Evolutionary conservation across 1,284 basidiomycete genomes (phyloP), one percentile per base, ranked within the genome.

Genomic region (Ceratobasidium sp.): DNA sequence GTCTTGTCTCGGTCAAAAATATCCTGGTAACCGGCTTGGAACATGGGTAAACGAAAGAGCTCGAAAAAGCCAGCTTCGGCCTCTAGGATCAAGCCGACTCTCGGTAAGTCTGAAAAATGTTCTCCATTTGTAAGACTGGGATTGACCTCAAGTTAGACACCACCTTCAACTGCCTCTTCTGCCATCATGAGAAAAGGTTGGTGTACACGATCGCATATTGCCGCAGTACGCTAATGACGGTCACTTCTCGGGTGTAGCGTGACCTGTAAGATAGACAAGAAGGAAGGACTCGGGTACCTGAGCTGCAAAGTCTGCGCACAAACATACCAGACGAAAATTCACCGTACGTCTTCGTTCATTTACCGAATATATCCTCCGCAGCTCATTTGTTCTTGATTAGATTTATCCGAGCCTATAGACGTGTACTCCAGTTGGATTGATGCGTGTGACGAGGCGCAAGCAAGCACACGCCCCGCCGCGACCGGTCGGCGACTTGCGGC

Each of bases 401-500:
- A 96, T 83, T 87, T 97, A 67, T 95, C 94, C 0, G 95, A 96
- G 82, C 91, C 95, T 5, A 92, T 97, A 79, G 95, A 97, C 84
- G 94, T 97, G 40, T 97, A 96, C 84, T 95, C 94, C 12, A 93
- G 95, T 83, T 97, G 95, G 95, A 95, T 96, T 81, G 95, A 96
- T 84, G 95, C 95, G 63, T 94, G 94, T 26, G 95, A 96, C 83
- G 93, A 94, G 26, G 95, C 94, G 33, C 93, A 95, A 58, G 78
- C 76, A 40, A 71, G 68, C 53, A 77, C 76, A 33, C 61, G 64
- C 15, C 73, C 73, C 18, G 49, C 56, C 18, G 76, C 56, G 44
- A 49, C 76, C 15, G 49, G 61, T 13, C 66, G 76, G 49, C 39
- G 76, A 61, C 67, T 60, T 40, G 69, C 68, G 28, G 76, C 51